Conservation (phyloP, 352 stramenopile species). For the Saprolegnia parasitica region DNA sequence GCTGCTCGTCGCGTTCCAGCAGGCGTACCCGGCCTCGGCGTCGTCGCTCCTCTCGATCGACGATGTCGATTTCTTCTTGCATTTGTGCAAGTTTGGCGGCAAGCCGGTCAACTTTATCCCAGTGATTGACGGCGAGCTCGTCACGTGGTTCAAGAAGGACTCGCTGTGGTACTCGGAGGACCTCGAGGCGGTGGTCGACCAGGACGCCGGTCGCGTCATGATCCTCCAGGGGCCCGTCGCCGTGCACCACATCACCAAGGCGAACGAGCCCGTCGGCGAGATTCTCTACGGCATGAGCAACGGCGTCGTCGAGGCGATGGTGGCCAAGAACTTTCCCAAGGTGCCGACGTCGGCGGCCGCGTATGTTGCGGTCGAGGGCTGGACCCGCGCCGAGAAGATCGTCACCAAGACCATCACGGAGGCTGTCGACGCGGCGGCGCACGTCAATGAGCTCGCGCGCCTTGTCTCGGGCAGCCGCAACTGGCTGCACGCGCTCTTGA, state of each 20-base stretch:
- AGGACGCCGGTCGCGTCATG: slow-evolving; percentile 74
- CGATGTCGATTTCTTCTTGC: slow-evolving; percentile 79
- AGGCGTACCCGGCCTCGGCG: slow-evolving; percentile 46
- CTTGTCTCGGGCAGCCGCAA: slow-evolving; percentile 39
- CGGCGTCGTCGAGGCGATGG: slow-evolving; percentile 47
- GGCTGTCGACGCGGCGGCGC: slow-evolving; percentile 35
- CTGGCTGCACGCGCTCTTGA: slow-evolving; percentile 53
- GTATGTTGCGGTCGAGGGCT: slow-evolving; percentile 25
- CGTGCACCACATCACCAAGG: slow-evolving; percentile 68
- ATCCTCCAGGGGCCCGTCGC: slow-evolving; percentile 80
- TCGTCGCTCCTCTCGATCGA: slow-evolving; percentile 61
- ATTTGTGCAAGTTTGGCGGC: slow-evolving; percentile 70
- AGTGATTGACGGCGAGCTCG: slow-evolving; percentile 73
- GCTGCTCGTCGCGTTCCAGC: slow-evolving; percentile 44
- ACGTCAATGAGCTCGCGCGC: slow-evolving; percentile 39
- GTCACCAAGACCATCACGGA: slow-evolving; percentile 36
- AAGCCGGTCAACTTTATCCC: slow-evolving; percentile 88
- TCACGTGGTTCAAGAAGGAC: slow-evolving; percentile 88
- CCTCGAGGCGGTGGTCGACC: slow-evolving; percentile 68
- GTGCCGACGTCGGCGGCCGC: slow-evolving; percentile 4
- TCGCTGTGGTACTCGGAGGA: slow-evolving; percentile 89
- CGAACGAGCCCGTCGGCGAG: slow-evolving; percentile 69
- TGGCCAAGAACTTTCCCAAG: slow-evolving; percentile 29
- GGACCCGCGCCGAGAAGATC: slow-evolving; percentile 31
- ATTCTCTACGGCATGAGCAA: slow-evolving; percentile 64